Evolutionary conservation across 495 filamentous ascomycete genomes (phyloP), one percentile per base, ranked within the genome.

Genomic region (Hyphodiscus hymeniophilus): DNA sequence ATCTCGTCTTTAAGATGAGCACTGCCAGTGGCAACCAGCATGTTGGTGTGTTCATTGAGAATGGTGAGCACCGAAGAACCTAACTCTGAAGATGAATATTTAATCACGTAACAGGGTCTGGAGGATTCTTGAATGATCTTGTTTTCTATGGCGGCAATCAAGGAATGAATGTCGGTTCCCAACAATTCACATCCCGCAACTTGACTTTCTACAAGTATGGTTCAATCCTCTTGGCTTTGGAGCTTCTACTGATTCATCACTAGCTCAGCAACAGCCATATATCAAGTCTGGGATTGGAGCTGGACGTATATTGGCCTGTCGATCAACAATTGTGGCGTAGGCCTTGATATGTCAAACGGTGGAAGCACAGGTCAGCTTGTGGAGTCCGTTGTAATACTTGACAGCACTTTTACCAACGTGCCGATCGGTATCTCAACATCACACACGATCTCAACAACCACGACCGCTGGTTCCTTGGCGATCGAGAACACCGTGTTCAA

Each of bases 101-200:
- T n/a, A 24, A 23, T 21, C 10, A 13, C 50, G 12, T 22, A 33
- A 18, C 35, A 63, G 82, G 85, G 8, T 87, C 82, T 44, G 86
- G 80, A 10, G 85, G 84, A 7, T 86, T 87, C 51, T 65, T 89
- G 60, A 73, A 66, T 2, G 72, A 77, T 35, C 55, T 81, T 57
- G 70, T 75, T 8, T 89, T 89, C 64, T 78, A 80, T 46, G 87
- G 87, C 44, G 87, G 87, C n/a, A 63, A 70, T 0, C 71, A 75
- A 30, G 87, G 78, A 28, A 70, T 74, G 17, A 72, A 71, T 32
- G 57, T 88, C 47, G 85, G 85, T 13, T 89, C 86, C 56, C 86
- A 91, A 64, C 87, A 91, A 60, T 92, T 82, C 48, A 89, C 86
- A 0, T 85, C 83, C 71, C 73, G 82, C 23, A 87, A 89, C 60